Percentiles rank a stretch among this genome's conserved stretches.
Conservation (phyloP, 495 filamentous ascomycete species). For the Lineolata rhizophorae region DNA sequence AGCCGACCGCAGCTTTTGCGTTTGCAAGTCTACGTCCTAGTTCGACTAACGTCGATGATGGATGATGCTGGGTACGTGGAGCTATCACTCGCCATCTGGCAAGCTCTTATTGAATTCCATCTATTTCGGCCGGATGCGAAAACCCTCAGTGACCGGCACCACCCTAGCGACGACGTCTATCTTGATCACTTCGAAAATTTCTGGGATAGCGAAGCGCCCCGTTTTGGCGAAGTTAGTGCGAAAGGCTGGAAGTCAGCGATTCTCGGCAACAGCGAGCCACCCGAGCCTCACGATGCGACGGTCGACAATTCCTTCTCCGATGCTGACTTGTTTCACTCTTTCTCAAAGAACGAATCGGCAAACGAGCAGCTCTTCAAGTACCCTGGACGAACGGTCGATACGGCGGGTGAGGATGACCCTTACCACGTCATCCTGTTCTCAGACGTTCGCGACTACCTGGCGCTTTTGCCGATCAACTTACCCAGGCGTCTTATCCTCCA, state of each 20-base stretch:
- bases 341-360: conserved; percentile 37
- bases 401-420: conserved; percentile 51
- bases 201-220: conserved; percentile 70
- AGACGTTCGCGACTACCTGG: conserved; percentile 43
- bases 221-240: conserved; percentile 54
- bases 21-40: too few relatives aligned
- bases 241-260: conserved; percentile 31
- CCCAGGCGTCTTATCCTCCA: conserved; percentile 26
- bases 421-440: conserved; percentile 56
- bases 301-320: neutral
- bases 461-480: conserved; percentile 15
- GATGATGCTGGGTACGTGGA: conserved; percentile 67
- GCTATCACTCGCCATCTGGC: conserved; percentile 58
- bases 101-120: conserved; percentile 55
- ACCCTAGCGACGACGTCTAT: conserved; percentile 8
- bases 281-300: neutral
- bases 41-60: conserved; percentile 49
- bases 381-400: conserved; percentile 44
- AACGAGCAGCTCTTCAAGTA: conserved; percentile 24
- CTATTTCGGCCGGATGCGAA: conserved; percentile 22
- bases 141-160: too few relatives aligned
- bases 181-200: conserved; percentile 40
- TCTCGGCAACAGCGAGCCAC: neutral
- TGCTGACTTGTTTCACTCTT: conserved; percentile 23
- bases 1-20: too few relatives aligned